Percentiles rank a stretch among this genome's conserved stretches.
Evolutionary conservation across 2,329 filamentous ascomycete species (phyloP).

Genomic region (Aspergillus candidus): DNA sequence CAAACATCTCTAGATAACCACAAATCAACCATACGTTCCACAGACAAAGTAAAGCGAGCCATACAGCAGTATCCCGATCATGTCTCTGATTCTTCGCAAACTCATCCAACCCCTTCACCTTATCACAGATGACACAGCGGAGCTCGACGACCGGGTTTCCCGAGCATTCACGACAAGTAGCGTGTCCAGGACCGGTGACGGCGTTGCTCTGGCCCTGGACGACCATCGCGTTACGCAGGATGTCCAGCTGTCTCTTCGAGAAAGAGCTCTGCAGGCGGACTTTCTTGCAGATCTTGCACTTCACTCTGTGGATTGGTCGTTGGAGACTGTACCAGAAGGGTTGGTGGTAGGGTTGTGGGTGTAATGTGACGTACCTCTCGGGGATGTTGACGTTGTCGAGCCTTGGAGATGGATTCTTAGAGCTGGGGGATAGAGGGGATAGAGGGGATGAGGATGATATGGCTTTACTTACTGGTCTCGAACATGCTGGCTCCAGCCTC

Average conservation of each 20-base stretch:
- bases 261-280: constrained; percentile 33
- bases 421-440: background rate
- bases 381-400: constrained; percentile 24
- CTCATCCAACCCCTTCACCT: constrained; percentile 41
- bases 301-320: constrained; percentile 32
- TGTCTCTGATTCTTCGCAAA: constrained; percentile 48
- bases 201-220: constrained; percentile 9
- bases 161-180: constrained; percentile 43
- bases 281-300: constrained; percentile 44
- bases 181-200: constrained; percentile 16
- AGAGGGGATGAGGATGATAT: background rate
- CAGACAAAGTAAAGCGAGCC: constrained; percentile 22
- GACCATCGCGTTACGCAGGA: constrained; percentile 24
- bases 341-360: background rate
- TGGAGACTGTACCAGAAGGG: background rate
- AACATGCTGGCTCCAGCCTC: constrained; percentile 21
- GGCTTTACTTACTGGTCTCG: constrained; percentile 17
- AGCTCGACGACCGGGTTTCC: constrained; percentile 42
- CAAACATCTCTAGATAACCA: constrained; percentile 32
- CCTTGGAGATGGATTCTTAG: constrained; percentile 10
- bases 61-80: constrained; percentile 42
- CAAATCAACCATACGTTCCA: constrained; percentile 29
- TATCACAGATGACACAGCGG: constrained; percentile 43
- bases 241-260: constrained; percentile 44
- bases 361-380: constrained; percentile 23